A percentile compares a stretch with the other conserved stretches of the same genome.
phyloP scores from a whole-genome alignment of 139 green algal genomes.

The Coelastrella sp. region DNA sequence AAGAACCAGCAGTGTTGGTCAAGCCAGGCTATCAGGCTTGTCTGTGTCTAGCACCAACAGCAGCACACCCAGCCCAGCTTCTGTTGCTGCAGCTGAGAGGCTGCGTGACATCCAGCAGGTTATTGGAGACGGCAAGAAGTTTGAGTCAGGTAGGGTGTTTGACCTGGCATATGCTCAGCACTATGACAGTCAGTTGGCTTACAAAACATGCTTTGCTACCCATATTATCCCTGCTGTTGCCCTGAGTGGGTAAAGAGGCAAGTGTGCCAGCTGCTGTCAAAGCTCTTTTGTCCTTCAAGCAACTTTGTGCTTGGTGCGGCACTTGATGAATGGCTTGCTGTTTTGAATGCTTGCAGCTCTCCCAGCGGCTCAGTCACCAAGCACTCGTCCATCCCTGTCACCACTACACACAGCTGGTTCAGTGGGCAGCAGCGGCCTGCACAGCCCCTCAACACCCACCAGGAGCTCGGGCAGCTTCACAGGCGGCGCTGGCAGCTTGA shows the following conservation, averaged over 20 bases:
- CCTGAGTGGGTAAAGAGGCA: no score
- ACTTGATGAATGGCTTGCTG: no score
- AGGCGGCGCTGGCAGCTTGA: constrained; percentile 12
- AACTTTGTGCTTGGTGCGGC: no score
- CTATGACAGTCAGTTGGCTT: no score
- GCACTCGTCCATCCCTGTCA: not conserved
- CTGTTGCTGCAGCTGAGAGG: constrained; percentile 19
- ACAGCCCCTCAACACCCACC: not conserved
- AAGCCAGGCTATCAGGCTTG: not conserved
- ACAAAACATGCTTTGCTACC: no score
- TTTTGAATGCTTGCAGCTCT: not conserved
- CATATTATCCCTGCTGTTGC: no score
- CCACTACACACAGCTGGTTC: not conserved
- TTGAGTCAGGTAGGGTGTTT: constrained; percentile 7
- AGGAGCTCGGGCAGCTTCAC: not conserved
- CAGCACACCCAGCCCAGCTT: not conserved
- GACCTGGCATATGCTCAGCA: not conserved
- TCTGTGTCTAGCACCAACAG: not conserved
- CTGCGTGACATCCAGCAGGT: constrained; percentile 25
- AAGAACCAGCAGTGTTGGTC: not conserved
- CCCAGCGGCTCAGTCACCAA: not conserved
- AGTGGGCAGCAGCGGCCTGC: not conserved
- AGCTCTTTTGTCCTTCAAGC: no score
- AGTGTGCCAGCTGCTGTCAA: no score
- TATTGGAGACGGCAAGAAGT: constrained; percentile 28